Percentiles rank a stretch among this genome's conserved stretches.
Evolutionary conservation across 179 eudicot species (phyloP).

Genomic region (Monotropa hypopitys): DNA sequence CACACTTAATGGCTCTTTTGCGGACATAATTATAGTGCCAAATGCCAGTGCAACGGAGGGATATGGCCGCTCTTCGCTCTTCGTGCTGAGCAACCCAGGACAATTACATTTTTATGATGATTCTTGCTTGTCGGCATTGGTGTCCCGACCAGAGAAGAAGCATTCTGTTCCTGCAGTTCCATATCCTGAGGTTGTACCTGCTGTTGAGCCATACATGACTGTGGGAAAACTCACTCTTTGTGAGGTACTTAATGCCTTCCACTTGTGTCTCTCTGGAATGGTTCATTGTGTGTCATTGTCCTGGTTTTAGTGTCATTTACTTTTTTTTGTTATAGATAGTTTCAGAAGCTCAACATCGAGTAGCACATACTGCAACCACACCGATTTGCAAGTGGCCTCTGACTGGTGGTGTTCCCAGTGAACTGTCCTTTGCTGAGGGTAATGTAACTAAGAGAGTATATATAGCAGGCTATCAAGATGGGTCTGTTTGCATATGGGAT

Average conservation of each 20-base stretch:
- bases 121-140: slow-evolving; percentile 41
- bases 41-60: slow-evolving; percentile 27
- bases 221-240: slow-evolving; percentile 41
- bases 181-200: slow-evolving; percentile 46
- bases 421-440: slow-evolving; percentile 33
- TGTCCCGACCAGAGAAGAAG: slow-evolving; percentile 41
- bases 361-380: slow-evolving; percentile 10
- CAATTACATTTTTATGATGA: slow-evolving; percentile 73
- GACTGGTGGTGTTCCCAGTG: slow-evolving; percentile 73
- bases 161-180: slow-evolving; percentile 33
- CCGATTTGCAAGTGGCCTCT: slow-evolving; percentile 59
- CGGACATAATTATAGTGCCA: slow-evolving; percentile 55
- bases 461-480: slow-evolving; percentile 90
- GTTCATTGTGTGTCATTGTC: not conserved
- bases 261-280: not conserved
- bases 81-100: slow-evolving; percentile 77
- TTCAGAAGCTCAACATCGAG: slow-evolving; percentile 22
- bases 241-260: slow-evolving; percentile 32
- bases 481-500: slow-evolving; percentile 75
- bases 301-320: not conserved
- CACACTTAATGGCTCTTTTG: slow-evolving; percentile 77
- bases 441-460: slow-evolving; percentile 46
- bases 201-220: slow-evolving; percentile 68
- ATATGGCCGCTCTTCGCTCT: slow-evolving; percentile 38
- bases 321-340: slow-evolving; percentile 29